Evolutionary conservation across 2,329 filamentous ascomycete genomes (phyloP).

Genomic region (Teratosphaeria destructans): DNA sequence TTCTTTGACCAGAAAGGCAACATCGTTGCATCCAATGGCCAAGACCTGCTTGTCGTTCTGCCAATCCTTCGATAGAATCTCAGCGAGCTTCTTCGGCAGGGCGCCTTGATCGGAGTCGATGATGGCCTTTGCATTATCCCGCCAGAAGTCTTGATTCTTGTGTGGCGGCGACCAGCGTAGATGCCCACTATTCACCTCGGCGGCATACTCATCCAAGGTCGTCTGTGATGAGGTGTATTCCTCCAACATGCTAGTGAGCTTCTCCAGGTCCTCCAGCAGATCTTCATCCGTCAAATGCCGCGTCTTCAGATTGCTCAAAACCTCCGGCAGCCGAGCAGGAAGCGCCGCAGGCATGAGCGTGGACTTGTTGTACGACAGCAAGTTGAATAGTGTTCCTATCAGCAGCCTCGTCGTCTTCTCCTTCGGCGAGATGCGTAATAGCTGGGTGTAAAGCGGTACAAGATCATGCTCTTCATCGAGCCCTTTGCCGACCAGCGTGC

Average conservation of each 20-base stretch:
- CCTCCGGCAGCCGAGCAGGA: conserved; percentile 65
- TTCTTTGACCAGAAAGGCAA: conserved; percentile 79
- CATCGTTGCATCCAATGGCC: conserved; percentile 86
- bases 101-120: conserved; percentile 73
- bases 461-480: conserved; percentile 90
- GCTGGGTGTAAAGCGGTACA: conserved; percentile 80
- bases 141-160: conserved; percentile 78
- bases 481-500: conserved; percentile 58
- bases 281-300: conserved; percentile 43
- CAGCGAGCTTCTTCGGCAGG: conserved; percentile 69
- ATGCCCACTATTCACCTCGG: conserved; percentile 76
- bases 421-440: conserved; percentile 86
- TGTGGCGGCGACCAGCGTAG: conserved; percentile 89
- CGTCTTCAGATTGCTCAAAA: conserved; percentile 47
- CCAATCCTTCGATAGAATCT: conserved; percentile 73
- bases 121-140: conserved; percentile 79
- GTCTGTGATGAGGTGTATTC: conserved; percentile 68
- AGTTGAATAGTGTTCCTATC: conserved; percentile 78
- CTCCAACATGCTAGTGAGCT: conserved; percentile 55
- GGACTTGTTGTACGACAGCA: conserved; percentile 62
- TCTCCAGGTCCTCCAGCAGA: conserved; percentile 40
- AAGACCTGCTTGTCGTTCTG: conserved; percentile 78
- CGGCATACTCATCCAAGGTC: conserved; percentile 60
- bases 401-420: conserved; percentile 94
- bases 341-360: conserved; percentile 70